A percentile compares a stretch with the other conserved stretches of the same genome.
These are phyloP conservation scores for Citrullus amarus DNA, from an alignment of 306 rosid genomes.

Conservation along the genomic window DNA sequence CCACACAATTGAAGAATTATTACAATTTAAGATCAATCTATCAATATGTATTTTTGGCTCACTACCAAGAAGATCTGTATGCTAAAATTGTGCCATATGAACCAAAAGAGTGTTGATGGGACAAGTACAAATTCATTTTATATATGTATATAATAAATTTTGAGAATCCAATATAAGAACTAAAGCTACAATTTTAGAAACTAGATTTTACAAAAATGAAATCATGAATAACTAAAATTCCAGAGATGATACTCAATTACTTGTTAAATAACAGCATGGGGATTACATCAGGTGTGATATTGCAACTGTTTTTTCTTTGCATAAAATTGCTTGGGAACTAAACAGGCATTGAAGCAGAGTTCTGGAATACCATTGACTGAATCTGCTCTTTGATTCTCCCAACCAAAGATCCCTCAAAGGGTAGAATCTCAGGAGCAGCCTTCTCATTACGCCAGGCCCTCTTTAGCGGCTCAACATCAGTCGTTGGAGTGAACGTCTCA, in stretches of 20 bases:
- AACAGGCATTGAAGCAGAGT: neutral
- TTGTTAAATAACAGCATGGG: neutral
- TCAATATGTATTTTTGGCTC: neutral
- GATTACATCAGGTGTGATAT: neutral
- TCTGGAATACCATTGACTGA: slow-evolving; percentile 45
- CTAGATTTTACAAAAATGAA: neutral
- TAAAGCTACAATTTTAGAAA: neutral
- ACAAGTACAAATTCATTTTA: neutral
- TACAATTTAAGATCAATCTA: neutral
- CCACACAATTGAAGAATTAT: neutral
- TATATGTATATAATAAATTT: neutral
- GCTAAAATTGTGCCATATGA: neutral
- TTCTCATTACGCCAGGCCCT: slow-evolving; percentile 47
- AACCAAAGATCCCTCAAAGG: slow-evolving; percentile 42
- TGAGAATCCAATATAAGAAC: neutral
- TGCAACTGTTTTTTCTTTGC: neutral
- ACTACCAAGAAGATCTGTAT: neutral
- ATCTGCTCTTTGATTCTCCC: slow-evolving; percentile 49
- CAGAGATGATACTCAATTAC: neutral
- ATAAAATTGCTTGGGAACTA: neutral
- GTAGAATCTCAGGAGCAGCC: slow-evolving; percentile 61
- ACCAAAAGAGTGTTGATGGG: neutral
- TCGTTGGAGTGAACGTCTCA: slow-evolving; percentile 24
- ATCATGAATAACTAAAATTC: neutral
- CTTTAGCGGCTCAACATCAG: slow-evolving; percentile 42